phyloP scores from a whole-genome alignment of 768 basidiomycete species.

The Agrocybe praecox region DNA sequence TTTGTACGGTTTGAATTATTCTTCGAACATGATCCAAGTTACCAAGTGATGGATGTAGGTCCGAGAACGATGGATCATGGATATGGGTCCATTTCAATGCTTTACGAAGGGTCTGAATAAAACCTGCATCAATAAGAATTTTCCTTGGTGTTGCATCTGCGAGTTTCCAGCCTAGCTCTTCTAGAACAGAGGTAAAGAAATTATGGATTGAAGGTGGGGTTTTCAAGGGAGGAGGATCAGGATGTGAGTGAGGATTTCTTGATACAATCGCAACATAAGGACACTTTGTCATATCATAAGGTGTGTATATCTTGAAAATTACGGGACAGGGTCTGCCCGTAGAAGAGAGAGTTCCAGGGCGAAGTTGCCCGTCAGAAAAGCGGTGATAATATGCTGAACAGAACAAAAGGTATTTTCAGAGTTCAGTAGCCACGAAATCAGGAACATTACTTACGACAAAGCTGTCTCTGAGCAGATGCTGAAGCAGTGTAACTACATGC shows the following conservation, averaged over 20 bases:
- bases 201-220: constrained; percentile 4
- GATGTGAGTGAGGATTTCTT: background rate
- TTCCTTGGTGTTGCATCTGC: constrained; percentile 28
- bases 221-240: background rate
- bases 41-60: constrained; percentile 8
- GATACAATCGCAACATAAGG: background rate
- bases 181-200: constrained; percentile 14
- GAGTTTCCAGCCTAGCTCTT: constrained; percentile 23
- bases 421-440: no score
- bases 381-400: background rate
- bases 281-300: background rate
- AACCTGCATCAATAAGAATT: constrained; percentile 23
- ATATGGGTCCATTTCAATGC: constrained; percentile 16
- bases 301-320: background rate
- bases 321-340: background rate
- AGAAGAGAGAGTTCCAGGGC: background rate
- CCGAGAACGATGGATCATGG: background rate
- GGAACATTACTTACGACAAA: background rate
- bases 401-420: background rate
- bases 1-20: constrained; percentile 19
- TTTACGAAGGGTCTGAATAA: constrained; percentile 16
- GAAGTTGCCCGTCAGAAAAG: background rate
- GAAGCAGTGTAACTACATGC: background rate
- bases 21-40: constrained; percentile 22
- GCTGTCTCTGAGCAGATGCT: background rate